phyloP scores from a whole-genome alignment of 257 asterid species.

The Leonotis leonurus region DNA sequence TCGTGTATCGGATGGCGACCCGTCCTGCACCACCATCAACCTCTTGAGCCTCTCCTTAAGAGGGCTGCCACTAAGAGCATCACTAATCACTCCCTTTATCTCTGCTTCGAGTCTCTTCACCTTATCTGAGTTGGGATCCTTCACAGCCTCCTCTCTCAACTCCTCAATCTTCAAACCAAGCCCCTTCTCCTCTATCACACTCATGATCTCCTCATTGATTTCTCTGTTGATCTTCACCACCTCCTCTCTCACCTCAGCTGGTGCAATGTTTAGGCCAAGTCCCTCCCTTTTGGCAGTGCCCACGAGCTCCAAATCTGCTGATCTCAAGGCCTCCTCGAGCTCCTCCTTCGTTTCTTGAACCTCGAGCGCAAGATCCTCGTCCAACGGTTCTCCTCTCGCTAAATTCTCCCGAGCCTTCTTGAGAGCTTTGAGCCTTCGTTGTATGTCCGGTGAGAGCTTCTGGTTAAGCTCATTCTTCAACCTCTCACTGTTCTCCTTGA shows the following conservation, averaged over 20 bases:
- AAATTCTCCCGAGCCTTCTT: conserved; percentile 32
- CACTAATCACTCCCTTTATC: conserved; percentile 33
- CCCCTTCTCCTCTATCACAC: conserved; percentile 18
- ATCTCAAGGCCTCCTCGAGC: conserved; percentile 29
- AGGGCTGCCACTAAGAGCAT: conserved; percentile 31
- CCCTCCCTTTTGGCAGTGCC: conserved; percentile 23
- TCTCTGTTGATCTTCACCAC: conserved; percentile 26
- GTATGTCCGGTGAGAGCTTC: conserved; percentile 31
- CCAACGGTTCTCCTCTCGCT: conserved; percentile 19
- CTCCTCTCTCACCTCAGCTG: conserved; percentile 31
- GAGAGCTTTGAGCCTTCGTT: conserved; percentile 24
- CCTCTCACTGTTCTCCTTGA: conserved; percentile 37
- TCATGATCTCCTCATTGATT: conserved; percentile 31
- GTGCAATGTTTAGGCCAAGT: background rate
- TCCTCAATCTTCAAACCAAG: conserved; percentile 31
- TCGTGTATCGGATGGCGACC: conserved; percentile 11
- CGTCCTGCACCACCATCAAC: conserved; percentile 19
- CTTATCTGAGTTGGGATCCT: conserved; percentile 29
- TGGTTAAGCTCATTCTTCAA: conserved; percentile 37
- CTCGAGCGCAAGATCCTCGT: conserved; percentile 23
- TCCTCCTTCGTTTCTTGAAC: conserved; percentile 23
- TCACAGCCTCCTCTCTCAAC: conserved; percentile 27
- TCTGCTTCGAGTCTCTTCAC: conserved; percentile 36
- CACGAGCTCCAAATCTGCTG: conserved; percentile 36
- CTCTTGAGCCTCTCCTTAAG: conserved; percentile 37